These are phyloP conservation scores for Talaromyces sp. DNA, from an alignment of 2,329 filamentous ascomycete species.

Conservation along the genomic window DNA sequence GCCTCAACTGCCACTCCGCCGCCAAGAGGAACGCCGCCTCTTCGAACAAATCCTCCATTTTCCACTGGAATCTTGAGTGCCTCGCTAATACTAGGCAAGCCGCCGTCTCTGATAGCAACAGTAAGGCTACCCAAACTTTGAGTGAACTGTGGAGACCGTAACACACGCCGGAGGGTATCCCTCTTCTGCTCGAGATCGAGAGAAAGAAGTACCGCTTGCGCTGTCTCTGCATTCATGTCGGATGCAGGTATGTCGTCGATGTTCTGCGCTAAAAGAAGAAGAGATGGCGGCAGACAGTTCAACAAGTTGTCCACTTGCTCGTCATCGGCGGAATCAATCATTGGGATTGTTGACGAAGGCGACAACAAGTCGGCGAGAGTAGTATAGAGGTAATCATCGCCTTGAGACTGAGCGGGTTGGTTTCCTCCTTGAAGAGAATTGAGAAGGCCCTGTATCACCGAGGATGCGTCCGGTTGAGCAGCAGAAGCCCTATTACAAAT, in stretches of 20 bases:
- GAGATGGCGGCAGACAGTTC: constrained; percentile 68
- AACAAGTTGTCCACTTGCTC: constrained; percentile 69
- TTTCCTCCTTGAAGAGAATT: constrained; percentile 64
- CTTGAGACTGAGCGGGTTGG: constrained; percentile 41
- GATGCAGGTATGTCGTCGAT: constrained; percentile 55
- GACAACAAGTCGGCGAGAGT: constrained; percentile 81
- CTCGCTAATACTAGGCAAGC: constrained; percentile 81
- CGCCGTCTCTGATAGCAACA: constrained; percentile 82
- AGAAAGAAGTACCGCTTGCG: constrained; percentile 68
- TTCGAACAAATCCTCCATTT: constrained; percentile 75
- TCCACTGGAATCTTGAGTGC: constrained; percentile 74
- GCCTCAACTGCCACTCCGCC: constrained; percentile 84
- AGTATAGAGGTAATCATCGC: constrained; percentile 65
- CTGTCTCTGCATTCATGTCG: constrained; percentile 63
- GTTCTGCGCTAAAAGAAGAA: constrained; percentile 72
- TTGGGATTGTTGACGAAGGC: constrained; percentile 69
- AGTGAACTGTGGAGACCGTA: constrained; percentile 83
- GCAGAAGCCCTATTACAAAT: constrained; percentile 51
- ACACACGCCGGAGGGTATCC: constrained; percentile 69
- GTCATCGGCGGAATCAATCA: constrained; percentile 62
- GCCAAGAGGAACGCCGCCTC: constrained; percentile 76
- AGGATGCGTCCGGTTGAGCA: constrained; percentile 62
- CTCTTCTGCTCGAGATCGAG: constrained; percentile 74
- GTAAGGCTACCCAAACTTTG: constrained; percentile 83
- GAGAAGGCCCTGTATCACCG: constrained; percentile 81